Base-by-base conservation (phyloP, 73 alveolate genomes). In the Halteria grandinella region DNA sequence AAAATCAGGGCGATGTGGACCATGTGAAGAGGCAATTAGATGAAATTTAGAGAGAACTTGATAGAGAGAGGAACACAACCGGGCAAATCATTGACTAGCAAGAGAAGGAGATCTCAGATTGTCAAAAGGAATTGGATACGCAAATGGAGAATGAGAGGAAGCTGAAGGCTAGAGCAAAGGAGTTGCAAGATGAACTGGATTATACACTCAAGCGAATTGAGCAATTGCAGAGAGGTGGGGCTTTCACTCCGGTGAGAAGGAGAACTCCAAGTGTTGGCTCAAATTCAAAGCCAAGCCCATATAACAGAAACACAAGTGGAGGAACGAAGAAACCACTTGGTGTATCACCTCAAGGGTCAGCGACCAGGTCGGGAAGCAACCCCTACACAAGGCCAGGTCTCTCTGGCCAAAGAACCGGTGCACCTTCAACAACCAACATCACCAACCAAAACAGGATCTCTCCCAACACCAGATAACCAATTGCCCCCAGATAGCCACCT, bases 131-230 rank as follows among this genome's bases (percentile, higher is more conserved):
- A 20, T 15, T 75, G 11, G 70, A 40, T 11, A 72, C 40, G 6
- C 45, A 75, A 20, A 75, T 37, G 31, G 73, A 55, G 29, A 60
- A 34, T 18, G 87, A 75, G 31, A 55, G 39, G 48, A 71, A 72
- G 29, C 59, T 52, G 27, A 55, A 77, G 59, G 57, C 51, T 21
- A 70, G 91, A 58, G 75, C 51, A 32, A 55, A 77, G 23, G 75
- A 82, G 45, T 71, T 72, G 15, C 75, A 82, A 51, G 80, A 73
- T 41, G 91, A 82, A 34, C 64, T 82, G 3, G 91, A 82, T 36
- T 40, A 48, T 7, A 49, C 63, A 3, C 18, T 82, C 15, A 82
- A 58, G 48, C 71, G 66, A 31, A 59, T 75, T 41, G 87, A 75
- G 18, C 18, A 48, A 49, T 24, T 71, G 29, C 55, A 71, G 39